phyloP scores from a whole-genome alignment of 805 yeast genomes.

The Cyberlindnera amylophila region DNA sequence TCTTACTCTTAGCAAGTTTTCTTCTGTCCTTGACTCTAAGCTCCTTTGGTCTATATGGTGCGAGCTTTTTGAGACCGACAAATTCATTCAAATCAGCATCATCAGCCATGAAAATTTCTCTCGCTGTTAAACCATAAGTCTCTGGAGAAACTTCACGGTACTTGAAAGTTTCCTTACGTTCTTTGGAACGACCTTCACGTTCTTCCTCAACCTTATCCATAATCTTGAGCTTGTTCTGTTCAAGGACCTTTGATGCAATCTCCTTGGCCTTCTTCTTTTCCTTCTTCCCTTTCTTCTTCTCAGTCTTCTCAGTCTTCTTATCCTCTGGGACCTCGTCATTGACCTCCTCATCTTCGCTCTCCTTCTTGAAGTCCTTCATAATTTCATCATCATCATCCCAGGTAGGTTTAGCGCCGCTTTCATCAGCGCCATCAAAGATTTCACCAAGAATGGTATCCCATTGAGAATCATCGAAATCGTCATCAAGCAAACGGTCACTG shows the following conservation, averaged over 20 bases:
- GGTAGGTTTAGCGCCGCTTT: constrained; percentile 52
- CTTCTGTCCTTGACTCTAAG: constrained; percentile 72
- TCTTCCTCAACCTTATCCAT: constrained; percentile 66
- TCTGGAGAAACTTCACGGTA: constrained; percentile 97
- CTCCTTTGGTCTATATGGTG: constrained; percentile 83
- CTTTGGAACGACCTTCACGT: constrained; percentile 53
- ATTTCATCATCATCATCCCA: constrained; percentile 61
- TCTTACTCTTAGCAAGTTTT: constrained; percentile 76
- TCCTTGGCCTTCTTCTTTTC: constrained; percentile 58
- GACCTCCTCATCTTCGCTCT: constrained; percentile 38
- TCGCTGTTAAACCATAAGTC: constrained; percentile 75
- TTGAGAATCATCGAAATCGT: constrained; percentile 83
- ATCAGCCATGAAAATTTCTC: constrained; percentile 88
- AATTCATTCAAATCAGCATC: constrained; percentile 80
- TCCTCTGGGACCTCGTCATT: constrained; percentile 37
- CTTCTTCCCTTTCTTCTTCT: constrained; percentile 55
- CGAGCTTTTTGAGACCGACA: constrained; percentile 87
- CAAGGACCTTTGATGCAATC: constrained; percentile 76
- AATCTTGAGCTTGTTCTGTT: constrained; percentile 60
- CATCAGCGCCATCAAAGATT: constrained; percentile 78
- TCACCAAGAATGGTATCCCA: constrained; percentile 88
- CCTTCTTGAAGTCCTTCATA: constrained; percentile 41
- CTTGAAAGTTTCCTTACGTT: constrained; percentile 54
- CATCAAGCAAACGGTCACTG: constrained; percentile 73
- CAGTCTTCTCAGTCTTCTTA: constrained; percentile 52